Conservation (phyloP, 106 monocot genomes). For the Apostasia shenzhenica region DNA sequence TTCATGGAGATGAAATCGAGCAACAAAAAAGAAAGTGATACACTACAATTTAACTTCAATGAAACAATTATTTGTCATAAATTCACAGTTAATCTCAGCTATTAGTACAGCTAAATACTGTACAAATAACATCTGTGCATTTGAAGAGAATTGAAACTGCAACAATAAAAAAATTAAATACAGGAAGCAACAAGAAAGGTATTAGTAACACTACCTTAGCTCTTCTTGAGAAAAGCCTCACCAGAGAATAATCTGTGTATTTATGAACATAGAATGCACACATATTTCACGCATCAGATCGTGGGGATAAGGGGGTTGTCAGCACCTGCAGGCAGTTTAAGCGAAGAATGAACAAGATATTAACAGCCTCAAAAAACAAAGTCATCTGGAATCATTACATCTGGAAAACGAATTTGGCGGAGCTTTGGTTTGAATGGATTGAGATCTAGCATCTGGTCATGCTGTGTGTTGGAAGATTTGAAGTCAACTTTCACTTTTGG, state of each 20-base stretch:
- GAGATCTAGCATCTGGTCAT: background rate
- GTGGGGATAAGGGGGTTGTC: constrained; percentile 26
- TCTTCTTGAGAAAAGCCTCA: background rate
- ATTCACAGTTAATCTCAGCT: background rate
- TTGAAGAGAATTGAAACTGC: background rate
- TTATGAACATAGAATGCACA: background rate
- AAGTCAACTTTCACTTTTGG: background rate
- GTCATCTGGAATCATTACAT: constrained; percentile 24
- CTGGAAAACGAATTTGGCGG: constrained; percentile 48
- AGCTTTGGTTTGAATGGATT: constrained; percentile 21
- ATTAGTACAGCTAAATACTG: background rate
- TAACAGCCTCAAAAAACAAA: background rate
- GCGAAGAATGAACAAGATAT: background rate
- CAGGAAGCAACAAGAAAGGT: background rate
- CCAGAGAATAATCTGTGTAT: background rate
- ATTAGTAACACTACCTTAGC: background rate
- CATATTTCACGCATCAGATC: constrained; percentile 28
- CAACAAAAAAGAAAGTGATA: too few relatives aligned
- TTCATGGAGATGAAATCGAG: too few relatives aligned
- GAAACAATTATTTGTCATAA: background rate
- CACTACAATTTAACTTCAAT: background rate
- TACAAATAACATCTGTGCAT: background rate
- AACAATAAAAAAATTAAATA: background rate
- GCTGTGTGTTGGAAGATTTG: background rate
- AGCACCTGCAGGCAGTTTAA: constrained; percentile 25